Evolutionary conservation across 176 grass and related monocot genomes (phyloP).

Genomic region (Musa beccarii): DNA sequence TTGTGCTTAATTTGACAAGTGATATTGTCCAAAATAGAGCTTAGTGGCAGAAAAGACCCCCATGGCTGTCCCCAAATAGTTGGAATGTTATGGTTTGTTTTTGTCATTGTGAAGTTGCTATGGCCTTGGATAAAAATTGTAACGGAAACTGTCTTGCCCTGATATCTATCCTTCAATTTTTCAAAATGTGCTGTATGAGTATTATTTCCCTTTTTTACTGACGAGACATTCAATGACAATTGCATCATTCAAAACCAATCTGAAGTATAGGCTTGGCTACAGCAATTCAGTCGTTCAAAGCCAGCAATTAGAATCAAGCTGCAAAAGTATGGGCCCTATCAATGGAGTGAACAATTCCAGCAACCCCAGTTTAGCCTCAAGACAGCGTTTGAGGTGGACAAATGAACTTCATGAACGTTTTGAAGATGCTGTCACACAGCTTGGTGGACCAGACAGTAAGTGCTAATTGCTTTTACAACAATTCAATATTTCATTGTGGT

Average conservation of each 20-base stretch:
- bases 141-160: background rate
- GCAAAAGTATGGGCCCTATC: constrained; percentile 14
- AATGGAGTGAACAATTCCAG: constrained; percentile 16
- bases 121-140: background rate
- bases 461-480: background rate
- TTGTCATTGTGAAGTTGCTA: background rate
- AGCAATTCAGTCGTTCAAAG: constrained; percentile 8
- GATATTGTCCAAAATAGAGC: background rate
- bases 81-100: background rate
- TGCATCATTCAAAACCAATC: constrained; percentile 23
- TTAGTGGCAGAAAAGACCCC: background rate
- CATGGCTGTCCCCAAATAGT: background rate
- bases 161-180: background rate
- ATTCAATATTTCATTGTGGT: background rate
- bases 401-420: constrained; percentile 43
- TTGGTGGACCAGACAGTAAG: constrained; percentile 46
- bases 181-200: background rate
- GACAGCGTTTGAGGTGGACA: constrained; percentile 47
- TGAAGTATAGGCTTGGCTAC: constrained; percentile 4
- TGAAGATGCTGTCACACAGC: constrained; percentile 38
- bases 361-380: constrained; percentile 25
- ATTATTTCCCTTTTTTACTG: background rate
- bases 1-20: too few species aligned
- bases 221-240: constrained; percentile 23
- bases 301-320: constrained; percentile 8